Base-by-base conservation (phyloP, 768 basidiomycete genomes). In the Neoboletus brunneissimus region DNA sequence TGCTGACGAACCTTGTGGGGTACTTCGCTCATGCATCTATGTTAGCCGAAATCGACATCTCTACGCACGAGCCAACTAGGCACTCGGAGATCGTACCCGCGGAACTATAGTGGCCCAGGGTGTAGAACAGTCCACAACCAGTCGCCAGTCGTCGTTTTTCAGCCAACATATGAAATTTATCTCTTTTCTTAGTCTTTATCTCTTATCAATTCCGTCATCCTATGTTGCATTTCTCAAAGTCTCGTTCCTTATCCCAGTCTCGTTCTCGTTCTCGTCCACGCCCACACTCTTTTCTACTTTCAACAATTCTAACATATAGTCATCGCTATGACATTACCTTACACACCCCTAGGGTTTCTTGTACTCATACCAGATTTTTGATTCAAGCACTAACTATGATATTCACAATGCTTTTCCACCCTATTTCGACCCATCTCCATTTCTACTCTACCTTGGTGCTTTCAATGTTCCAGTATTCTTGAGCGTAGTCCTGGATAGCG, bases 401-500 rank as follows among this genome's bases (percentile, higher is more conserved):
- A 52, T 43, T 32, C 23, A 31, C 40, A 6, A 16, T 4, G 40
- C 15, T 27, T 32, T 48, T 37, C 27, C 10, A 34, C 45, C n/a
- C 29, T 34, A 41, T 42, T 37, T 25, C 35, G 2, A 11, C 29
- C 3, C 44, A 32, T 55, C 20, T 29, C 38, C 18, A 5, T 38
- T 16, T n/a, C 32, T 58, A 73, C 40, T 71, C 57, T 43, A 75
- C 64, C 35, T 68, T 72, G 58, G 60, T 64, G 54, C 79, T 76
- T 64, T 90, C 88, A 40, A 89, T 77, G 68, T 88, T 90, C 88
- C 88, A 90, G 72, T 86, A 89, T 64, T 86, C 84, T 73, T 96
- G 93, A 1, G 93, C 94, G 64, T 96, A 96, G 69, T 94, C 89
- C 62, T 85, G 84, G 67, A 97, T 95, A 4, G 93, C 91, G 51